Base-by-base conservation (phyloP, 2,329 filamentous ascomycete species). In the Chrysosporium queenslandicum region DNA sequence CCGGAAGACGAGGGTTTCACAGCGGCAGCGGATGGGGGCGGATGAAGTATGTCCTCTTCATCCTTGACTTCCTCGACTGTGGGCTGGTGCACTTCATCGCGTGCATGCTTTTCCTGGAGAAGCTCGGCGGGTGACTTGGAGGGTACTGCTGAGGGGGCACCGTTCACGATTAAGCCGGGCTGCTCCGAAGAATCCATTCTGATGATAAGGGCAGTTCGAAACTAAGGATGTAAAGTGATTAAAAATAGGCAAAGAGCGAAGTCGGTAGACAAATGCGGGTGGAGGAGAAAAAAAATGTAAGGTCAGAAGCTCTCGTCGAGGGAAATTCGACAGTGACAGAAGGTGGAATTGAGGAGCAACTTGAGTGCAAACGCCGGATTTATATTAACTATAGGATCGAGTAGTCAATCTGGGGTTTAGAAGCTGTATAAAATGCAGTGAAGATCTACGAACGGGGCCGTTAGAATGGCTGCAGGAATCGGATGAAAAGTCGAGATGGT, bases 31-130 rank as follows among this genome's bases (percentile, higher is more conserved):
- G 72, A 78, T 49, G 71, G 77, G 52, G 77, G 73, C 61, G 78
- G 72, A 70, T 78, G 73, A 58, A 74, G 72, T 58, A 82, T 68
- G 58, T 87, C 79, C 39, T 94, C 87, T 68, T 94, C 87, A 64
- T 95, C 89, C 25, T 78, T 76, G 36, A 79, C 82, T 46, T 95
- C 88, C 69, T 95, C 89, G 58, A 95, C 78, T 21, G 83, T 89
- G 58, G 79, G 78, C 62, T 81, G 77, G 68, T 80, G 78, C 32
- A 65, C 64, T 61, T 78, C 71, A 53, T 75, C 70, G 56, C 70
- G 70, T 46, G 72, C 68, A 63, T 80, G 77, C 66, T 77, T 71
- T 60, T 76, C 69, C 63, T 75, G 71, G 59, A 80, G 68, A 59
- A 74, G 67, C 58, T 78, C 75, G 30, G 77, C 77, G 30, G 74